These are phyloP conservation scores for Verticillium longisporum DNA, from an alignment of 2,329 filamentous ascomycete genomes.

Conservation along the genomic window DNA sequence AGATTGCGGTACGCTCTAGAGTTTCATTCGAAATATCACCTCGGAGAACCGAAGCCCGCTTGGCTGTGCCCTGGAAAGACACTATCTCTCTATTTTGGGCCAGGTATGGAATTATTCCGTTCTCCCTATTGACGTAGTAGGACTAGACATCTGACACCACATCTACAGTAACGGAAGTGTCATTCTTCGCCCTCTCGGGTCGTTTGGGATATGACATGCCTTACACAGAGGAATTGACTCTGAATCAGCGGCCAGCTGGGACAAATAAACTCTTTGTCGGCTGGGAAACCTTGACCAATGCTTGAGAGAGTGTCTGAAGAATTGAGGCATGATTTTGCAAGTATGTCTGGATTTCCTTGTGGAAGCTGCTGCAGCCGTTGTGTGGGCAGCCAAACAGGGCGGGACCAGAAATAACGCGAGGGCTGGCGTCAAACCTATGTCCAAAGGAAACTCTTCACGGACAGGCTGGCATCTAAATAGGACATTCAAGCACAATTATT, in stretches of 20 bases:
- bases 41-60: conserved; percentile 9
- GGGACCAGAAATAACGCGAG: no score
- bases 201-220: conserved; percentile 13
- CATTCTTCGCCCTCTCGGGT: conserved; percentile 11
- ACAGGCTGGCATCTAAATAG: no score
- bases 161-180: conserved; percentile 13
- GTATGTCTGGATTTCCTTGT: no score
- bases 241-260: conserved; percentile 11
- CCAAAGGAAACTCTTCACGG: no score
- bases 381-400: no score
- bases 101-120: neutral
- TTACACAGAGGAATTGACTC: conserved; percentile 10
- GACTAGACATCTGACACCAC: neutral
- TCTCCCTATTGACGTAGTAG: neutral
- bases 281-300: no score
- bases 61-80: conserved; percentile 13
- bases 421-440: no score
- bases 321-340: no score
- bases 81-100: conserved; percentile 1
- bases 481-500: no score
- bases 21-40: conserved; percentile 15
- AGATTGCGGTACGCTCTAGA: conserved; percentile 15
- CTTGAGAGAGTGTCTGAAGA: conserved; percentile 1
- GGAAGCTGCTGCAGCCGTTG: no score
- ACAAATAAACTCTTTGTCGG: conserved; percentile 7